Evolutionary conservation across 225 moss, liverwort and hornwort genomes (phyloP).

Genomic region (Sphagnum tenellum): DNA sequence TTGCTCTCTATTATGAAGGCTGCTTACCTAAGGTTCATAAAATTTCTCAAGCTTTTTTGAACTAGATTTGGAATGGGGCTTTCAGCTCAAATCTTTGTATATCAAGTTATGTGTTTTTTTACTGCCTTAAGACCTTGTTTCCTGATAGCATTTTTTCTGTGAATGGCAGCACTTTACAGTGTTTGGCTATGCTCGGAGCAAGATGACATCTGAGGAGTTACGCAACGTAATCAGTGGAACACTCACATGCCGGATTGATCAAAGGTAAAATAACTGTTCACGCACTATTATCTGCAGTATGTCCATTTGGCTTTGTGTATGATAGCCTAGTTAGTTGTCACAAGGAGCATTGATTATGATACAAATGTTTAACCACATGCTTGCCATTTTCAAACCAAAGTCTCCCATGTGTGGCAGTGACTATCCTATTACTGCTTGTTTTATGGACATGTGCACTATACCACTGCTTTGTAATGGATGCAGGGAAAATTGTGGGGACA

Average conservation of each 20-base stretch:
- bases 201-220: constrained; percentile 66
- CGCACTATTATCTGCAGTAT: neutral
- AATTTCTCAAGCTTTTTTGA: neutral
- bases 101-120: too few species aligned
- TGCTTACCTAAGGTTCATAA: constrained; percentile 72
- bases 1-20: constrained; percentile 88
- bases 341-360: too few species aligned
- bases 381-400: too few species aligned
- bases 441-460: too few species aligned
- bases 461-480: constrained; percentile 11
- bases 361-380: too few species aligned
- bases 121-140: too few species aligned
- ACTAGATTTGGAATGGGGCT: too few species aligned
- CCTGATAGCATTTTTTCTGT: neutral
- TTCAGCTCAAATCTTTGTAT: neutral
- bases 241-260: constrained; percentile 90
- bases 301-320: too few species aligned
- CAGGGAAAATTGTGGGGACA: constrained; percentile 86
- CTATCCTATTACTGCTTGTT: too few species aligned
- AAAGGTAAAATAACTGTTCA: constrained; percentile 30
- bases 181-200: constrained; percentile 82
- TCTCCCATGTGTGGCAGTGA: too few species aligned
- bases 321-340: too few species aligned
- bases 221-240: constrained; percentile 70
- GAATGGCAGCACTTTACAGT: constrained; percentile 73